Base-by-base conservation (phyloP, 805 yeast species). In the Suhomyces prunicola region DNA sequence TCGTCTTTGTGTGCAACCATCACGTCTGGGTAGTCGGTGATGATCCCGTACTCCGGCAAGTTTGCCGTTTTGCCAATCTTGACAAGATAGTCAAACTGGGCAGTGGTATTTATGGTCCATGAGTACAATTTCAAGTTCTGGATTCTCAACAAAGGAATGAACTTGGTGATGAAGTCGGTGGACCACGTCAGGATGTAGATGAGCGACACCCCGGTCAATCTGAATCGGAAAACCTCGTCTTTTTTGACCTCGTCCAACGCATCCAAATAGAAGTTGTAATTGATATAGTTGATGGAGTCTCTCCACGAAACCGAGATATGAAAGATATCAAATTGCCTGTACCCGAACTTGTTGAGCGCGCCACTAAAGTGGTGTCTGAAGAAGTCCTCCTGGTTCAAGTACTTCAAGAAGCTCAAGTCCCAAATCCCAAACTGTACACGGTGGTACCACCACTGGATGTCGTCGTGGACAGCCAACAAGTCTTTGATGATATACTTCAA, bases 361-460 rank as follows among this genome's bases (percentile, higher is more conserved):
- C 57, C 55, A 1, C 35, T 46, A 48, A 69, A 66, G 13, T 62
- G 51, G 9, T 60, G 48, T 54, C 66, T 71, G 56, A 74, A 73
- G 52, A 58, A 69, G 1, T 61, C 65, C 42, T 73, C 73, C 54
- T 75, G 78, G 58, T 75, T 75, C 54, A 74, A 52, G 58, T 64
- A 74, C 55, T 73, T 71, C 45, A 73, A 54, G 49, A 71, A 66
- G 35, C 68, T 63, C 51, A 75, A 60, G 54, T 71, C 70, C 80
- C 80, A 75, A 22, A 74, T 57, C 4, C 79, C 80, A 50, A 73
- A 63, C 54, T 71, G 74, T 27, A 75, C 57, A 23, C 69, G 65
- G 24, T 68, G 65, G 29, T 61, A 65, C 80, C 79, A 75, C 69
- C 71, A 75, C 17, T 58, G 46, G 13, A 74, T 57, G 48, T 74